Evolutionary conservation across 1,139 yeast species (phyloP), one percentile per base, ranked within the genome.

Genomic region (Diutina ranongensis): DNA sequence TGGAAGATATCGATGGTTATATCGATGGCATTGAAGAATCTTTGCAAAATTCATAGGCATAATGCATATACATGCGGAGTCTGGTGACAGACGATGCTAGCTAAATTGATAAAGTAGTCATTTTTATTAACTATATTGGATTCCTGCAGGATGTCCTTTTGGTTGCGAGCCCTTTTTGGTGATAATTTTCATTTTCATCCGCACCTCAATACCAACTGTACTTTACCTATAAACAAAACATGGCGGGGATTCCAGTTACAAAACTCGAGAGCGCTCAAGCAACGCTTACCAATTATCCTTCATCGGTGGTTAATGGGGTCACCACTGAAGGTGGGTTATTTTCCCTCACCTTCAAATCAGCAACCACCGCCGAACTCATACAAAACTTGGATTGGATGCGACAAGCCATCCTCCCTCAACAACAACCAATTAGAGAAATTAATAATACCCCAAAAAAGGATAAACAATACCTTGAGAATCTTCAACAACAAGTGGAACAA

Each of bases 1-100:
- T 80, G 31, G 94, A 85, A 49, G 92, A 84, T 51, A 82, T 89
- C 49, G 95, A 87, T 56, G 77, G 81, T 44, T 61, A 69, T 44
- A 65, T 70, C 21, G 74, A 70, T 48, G 74, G 74, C 2, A 69
- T 70, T 40, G 73, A 67, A 50, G 72, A 66, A 47, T 67, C 72
- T 25, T 61, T 71, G 62, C 72, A 67, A n/a, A 25, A 22, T 16
- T 38, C 42, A 9, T 38, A 25, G 28, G 5, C 28, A 25, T 25
- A 25, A 25, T 25, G 28, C 28, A 25, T 25, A 25, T 25, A n/a
- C n/a, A n/a, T n/a, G n/a, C n/a, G n/a, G n/a, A n/a, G n/a, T n/a
- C n/a, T n/a, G n/a, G n/a, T n/a, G n/a, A n/a, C n/a, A n/a, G n/a
- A n/a, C n/a, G n/a, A n/a, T n/a, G n/a, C n/a, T n/a, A n/a, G n/a